Evolutionary conservation across 2,329 filamentous ascomycete genomes (phyloP).

Genomic region (Ceratocystis papillata): DNA sequence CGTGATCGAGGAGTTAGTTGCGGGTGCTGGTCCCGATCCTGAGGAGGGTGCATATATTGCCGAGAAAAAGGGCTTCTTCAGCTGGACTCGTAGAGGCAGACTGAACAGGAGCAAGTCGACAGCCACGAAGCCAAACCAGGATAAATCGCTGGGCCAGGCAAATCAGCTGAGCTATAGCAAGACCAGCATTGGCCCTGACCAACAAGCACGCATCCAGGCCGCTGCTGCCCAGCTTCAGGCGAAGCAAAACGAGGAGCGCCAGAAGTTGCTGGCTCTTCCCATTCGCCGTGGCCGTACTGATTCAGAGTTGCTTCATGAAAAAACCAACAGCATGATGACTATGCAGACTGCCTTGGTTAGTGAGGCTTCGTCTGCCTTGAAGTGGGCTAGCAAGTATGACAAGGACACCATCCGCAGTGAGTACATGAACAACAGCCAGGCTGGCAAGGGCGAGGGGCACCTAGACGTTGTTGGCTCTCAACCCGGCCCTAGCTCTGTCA

Average conservation of each 20-base stretch:
- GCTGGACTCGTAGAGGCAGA: conserved; percentile 63
- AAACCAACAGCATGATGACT: conserved; percentile 84
- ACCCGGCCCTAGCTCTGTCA: conserved; percentile 25
- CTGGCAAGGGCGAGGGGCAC: conserved; percentile 52
- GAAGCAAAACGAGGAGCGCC: conserved; percentile 51
- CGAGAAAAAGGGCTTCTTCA: conserved; percentile 91
- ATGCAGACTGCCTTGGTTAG: conserved; percentile 73
- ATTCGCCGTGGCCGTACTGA: conserved; percentile 46
- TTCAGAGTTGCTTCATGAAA: conserved; percentile 48
- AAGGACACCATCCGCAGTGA: conserved; percentile 73
- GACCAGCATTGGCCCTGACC: conserved; percentile 75
- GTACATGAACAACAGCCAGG: conserved; percentile 65
- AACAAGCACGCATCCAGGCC: conserved; percentile 85
- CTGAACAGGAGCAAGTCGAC: conserved; percentile 58
- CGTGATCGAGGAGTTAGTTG: conserved; percentile 91
- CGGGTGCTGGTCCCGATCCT: conserved; percentile 77
- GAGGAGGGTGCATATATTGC: conserved; percentile 80
- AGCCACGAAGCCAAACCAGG: conserved; percentile 46
- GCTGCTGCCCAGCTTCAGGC: conserved; percentile 76
- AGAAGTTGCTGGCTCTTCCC: conserved; percentile 33
- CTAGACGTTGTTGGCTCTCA: conserved; percentile 25
- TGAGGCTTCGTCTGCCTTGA: conserved; percentile 86
- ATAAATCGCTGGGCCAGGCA: conserved; percentile 37
- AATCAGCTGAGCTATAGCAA: conserved; percentile 51
- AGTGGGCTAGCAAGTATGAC: conserved; percentile 94